phyloP scores from a whole-genome alignment of 2,329 filamentous ascomycete species.

The Penicillium vulpinum region DNA sequence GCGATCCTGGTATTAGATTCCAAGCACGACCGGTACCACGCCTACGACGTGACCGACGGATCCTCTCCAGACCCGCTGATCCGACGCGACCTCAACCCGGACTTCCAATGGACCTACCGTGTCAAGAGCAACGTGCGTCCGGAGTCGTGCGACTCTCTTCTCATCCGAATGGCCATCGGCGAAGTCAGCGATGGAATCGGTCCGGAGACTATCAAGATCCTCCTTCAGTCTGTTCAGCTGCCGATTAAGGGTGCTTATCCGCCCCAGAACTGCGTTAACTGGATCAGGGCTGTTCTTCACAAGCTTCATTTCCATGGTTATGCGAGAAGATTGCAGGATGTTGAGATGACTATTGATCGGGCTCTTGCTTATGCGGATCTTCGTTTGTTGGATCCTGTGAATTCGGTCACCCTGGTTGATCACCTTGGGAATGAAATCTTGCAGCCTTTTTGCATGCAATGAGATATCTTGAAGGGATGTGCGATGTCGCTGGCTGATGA shows the following conservation, averaged over 20 bases:
- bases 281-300: neutral
- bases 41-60: conserved; percentile 8
- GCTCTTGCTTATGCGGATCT: conserved; percentile 7
- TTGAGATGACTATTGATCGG: neutral
- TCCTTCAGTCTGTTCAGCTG: neutral
- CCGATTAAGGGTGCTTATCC: neutral
- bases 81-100: neutral
- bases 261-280: neutral
- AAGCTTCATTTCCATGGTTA: neutral
- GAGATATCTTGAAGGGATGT: neutral
- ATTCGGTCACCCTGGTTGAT: neutral
- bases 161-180: conserved; percentile 3
- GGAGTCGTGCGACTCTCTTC: neutral
- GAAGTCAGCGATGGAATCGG: neutral
- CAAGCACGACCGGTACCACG: neutral
- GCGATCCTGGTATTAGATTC: neutral
- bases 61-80: neutral
- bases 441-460: too few relatives aligned
- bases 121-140: conserved; percentile 1
- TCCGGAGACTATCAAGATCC: neutral
- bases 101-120: conserved; percentile 5
- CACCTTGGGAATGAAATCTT: neutral
- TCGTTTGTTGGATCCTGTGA: neutral
- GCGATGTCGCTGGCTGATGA: neutral
- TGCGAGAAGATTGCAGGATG: neutral